These are phyloP conservation scores for Oropetium thomaeum DNA, from an alignment of 176 grass and related monocot genomes.

Conservation along the genomic window DNA sequence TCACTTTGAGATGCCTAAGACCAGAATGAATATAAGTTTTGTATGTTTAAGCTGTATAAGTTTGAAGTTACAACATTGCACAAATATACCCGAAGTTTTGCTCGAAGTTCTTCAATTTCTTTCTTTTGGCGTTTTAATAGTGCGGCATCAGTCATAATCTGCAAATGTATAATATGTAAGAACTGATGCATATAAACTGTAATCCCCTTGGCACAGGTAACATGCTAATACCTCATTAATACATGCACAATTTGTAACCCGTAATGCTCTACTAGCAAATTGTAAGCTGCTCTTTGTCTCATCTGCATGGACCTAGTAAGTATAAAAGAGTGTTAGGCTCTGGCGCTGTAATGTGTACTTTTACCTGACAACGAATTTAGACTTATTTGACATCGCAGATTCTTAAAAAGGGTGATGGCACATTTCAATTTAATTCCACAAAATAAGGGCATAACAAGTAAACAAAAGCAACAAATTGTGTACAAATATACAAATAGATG, in stretches of 20 bases:
- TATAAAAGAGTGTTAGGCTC: conserved; percentile 2
- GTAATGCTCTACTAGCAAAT: conserved; percentile 87
- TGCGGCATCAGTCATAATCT: conserved; percentile 98
- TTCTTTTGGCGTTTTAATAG: conserved; percentile 88
- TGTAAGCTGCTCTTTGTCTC: conserved; percentile 96
- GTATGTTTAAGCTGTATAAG: neutral
- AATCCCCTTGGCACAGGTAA: conserved; percentile 1
- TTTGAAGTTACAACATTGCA: neutral
- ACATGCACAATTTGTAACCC: conserved; percentile 81
- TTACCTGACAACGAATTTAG: neutral
- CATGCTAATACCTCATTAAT: conserved; percentile 72
- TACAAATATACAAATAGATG: conserved; percentile 9
- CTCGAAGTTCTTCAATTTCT: conserved; percentile 90
- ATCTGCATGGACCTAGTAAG: conserved; percentile 70
- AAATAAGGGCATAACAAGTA: neutral
- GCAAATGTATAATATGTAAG: conserved; percentile 26
- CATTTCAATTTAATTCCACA: conserved; percentile 23
- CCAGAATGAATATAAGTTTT: conserved; percentile 28
- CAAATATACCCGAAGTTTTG: conserved; percentile 63
- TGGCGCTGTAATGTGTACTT: neutral
- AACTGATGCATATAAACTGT: conserved; percentile 14
- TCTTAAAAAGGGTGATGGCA: conserved; percentile 8
- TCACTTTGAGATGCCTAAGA: conserved; percentile 84
- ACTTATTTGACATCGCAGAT: neutral
- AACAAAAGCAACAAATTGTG: conserved; percentile 2